Evolutionary conservation across 2,329 filamentous ascomycete genomes (phyloP), one percentile per base, ranked within the genome.

Genomic region (Neoarthrinium moseri): DNA sequence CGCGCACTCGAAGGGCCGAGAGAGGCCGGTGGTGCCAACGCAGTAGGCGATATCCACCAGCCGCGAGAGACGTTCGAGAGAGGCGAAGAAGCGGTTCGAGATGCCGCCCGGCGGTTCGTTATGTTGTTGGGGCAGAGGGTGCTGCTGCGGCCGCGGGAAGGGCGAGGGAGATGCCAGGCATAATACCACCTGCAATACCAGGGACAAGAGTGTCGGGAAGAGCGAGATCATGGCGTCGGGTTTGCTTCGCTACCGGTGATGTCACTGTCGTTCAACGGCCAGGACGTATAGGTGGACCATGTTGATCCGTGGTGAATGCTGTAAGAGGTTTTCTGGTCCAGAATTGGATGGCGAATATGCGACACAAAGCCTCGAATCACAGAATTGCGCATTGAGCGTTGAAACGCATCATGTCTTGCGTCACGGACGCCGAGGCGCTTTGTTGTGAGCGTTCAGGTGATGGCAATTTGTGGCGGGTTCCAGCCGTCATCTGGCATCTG

Each of bases 1-100:
- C 12, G 85, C 79, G 67, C 94, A 99, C 24, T 77, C 70, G 65
- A 99, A 99, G 0, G 94, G 94, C 54, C 84, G 83, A 40, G 78
- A 75, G 50, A 99, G 84, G 30, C 92, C 94, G 0, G 87, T 86
- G 5, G 80, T 84, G 51, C 91, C 91, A 48, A 97, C 88, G 66
- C 94, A 99, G 69, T 97, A 97, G 38, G 90, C 76, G 49, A 97
- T 94, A 64, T 99, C 94, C 51, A 96, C 92, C 21, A 97, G 79
- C 44, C 91, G 85, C n/a, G 92, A 83, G 45, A 92, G 75, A 59
- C 95, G 88, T 67, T 96, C 91, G 12, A 99, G 82, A 15, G 89
- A 84, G 48, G 80, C 72, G 68, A 95, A 97, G 50, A 96, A 77
- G 20, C 73, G 59, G 22, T 68, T 60, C 4, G 87, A 84, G 46